A percentile compares a stretch with the other conserved stretches of the same genome.
phyloP scores from a whole-genome alignment of 2,329 filamentous ascomycete species.

The Cyclaneusma minus region DNA sequence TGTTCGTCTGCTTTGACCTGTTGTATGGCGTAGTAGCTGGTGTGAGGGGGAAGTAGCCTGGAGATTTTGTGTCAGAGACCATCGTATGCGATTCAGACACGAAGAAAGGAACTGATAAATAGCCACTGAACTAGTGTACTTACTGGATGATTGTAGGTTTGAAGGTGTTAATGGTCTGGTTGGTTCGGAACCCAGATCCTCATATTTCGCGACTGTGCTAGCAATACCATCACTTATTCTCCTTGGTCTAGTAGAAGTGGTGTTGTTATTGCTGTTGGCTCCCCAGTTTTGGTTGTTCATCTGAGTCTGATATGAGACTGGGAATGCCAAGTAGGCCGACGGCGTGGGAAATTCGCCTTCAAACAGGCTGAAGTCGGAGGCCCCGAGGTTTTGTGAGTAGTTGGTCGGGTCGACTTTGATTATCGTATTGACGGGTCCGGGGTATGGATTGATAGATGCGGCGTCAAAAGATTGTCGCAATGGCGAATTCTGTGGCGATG shows the following conservation, averaged over 20 bases:
- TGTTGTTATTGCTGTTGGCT: conserved; percentile 5
- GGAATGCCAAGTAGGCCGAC: conserved; percentile 17
- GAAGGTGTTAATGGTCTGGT: conserved; percentile 46
- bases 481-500: conserved; percentile 39
- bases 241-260: conserved; percentile 18
- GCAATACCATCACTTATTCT: conserved; percentile 46
- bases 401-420: conserved; percentile 20
- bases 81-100: conserved; percentile 16
- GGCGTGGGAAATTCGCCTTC: conserved; percentile 13
- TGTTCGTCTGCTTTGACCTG: conserved; percentile 25
- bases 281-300: conserved; percentile 6
- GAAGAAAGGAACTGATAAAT: conserved; percentile 1
- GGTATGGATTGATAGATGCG: conserved; percentile 21
- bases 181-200: conserved; percentile 31
- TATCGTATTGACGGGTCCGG: conserved; percentile 28
- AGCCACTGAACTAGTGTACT: conserved; percentile 15
- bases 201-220: conserved; percentile 43
- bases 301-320: conserved; percentile 11
- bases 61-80: too few relatives aligned
- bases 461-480: conserved; percentile 36
- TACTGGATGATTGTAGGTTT: conserved; percentile 43
- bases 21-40: conserved; percentile 48
- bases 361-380: conserved; percentile 17
- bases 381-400: conserved; percentile 8
- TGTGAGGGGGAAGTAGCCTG: conserved; percentile 51